A percentile compares a stretch with the other conserved stretches of the same genome.
These are phyloP conservation scores for Cephalotrichum gorgonifer DNA, from an alignment of 2,329 filamentous ascomycete genomes.

Conservation along the genomic window DNA sequence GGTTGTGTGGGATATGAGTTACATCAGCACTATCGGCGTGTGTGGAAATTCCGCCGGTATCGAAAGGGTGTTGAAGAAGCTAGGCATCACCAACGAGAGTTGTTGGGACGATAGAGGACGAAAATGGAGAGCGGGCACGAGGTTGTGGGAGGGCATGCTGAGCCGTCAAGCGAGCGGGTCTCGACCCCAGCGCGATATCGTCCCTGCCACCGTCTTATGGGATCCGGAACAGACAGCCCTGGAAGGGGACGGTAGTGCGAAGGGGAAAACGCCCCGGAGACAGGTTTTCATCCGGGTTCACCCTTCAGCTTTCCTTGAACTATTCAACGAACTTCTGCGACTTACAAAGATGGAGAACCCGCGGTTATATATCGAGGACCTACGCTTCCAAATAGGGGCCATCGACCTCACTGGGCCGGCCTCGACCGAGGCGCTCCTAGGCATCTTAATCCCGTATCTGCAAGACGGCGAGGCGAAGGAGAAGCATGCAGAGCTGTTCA, in stretches of 20 bases:
- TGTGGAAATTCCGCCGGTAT: slow-evolving; percentile 57
- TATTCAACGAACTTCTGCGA: slow-evolving; percentile 53
- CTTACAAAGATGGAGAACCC: slow-evolving; percentile 51
- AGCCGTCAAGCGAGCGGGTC: slow-evolving; percentile 21
- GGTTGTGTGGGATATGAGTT: slow-evolving; percentile 88
- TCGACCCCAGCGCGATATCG: slow-evolving; percentile 43
- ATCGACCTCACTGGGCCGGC: slow-evolving; percentile 54
- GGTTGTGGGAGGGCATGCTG: slow-evolving; percentile 38
- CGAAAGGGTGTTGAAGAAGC: slow-evolving; percentile 50
- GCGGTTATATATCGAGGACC: slow-evolving; percentile 52
- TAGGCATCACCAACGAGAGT: slow-evolving; percentile 52
- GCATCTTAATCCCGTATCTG: slow-evolving; percentile 49
- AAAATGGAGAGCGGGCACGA: slow-evolving; percentile 55
- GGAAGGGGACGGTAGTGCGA: background rate
- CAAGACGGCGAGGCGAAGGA: slow-evolving; percentile 14
- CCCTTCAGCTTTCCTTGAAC: slow-evolving; percentile 65
- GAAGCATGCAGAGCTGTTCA: slow-evolving; percentile 38
- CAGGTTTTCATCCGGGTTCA: slow-evolving; percentile 66
- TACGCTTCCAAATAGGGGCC: slow-evolving; percentile 57
- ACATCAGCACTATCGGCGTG: slow-evolving; percentile 76
- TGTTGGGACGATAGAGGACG: slow-evolving; percentile 51
- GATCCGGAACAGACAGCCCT: slow-evolving; percentile 31
- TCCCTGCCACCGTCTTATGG: slow-evolving; percentile 69
- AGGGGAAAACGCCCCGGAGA: slow-evolving; percentile 17
- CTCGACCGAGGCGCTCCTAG: slow-evolving; percentile 67